A percentile compares a stretch with the other conserved stretches of the same genome.
phyloP scores from a whole-genome alignment of 768 basidiomycete species.

The Dentipellis fragilis region DNA sequence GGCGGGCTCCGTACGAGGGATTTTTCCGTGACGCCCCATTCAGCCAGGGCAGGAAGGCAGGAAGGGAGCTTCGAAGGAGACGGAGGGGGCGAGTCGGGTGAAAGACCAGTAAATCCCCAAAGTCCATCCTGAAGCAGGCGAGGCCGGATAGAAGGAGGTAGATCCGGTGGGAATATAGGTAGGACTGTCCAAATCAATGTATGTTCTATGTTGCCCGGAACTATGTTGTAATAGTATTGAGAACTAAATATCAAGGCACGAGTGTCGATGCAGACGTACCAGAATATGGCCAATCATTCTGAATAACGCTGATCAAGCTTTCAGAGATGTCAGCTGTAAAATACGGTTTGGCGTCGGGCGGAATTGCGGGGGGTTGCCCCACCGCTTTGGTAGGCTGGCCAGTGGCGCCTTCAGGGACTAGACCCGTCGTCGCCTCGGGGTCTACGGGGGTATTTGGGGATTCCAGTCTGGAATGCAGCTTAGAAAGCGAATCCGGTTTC shows the following conservation, averaged over 20 bases:
- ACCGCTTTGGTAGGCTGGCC: background rate
- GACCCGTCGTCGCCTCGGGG: background rate
- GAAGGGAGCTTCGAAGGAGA: slow-evolving; percentile 48
- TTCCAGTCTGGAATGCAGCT: slow-evolving; percentile 47
- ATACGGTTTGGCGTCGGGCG: slow-evolving; percentile 36
- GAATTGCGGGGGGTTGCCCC: slow-evolving; percentile 21
- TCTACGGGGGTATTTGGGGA: slow-evolving; percentile 1
- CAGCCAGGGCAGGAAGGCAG: slow-evolving; percentile 52
- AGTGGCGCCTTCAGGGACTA: background rate
- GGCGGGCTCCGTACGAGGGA: slow-evolving; percentile 42
- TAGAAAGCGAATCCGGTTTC: slow-evolving; percentile 49
- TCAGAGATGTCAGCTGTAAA: slow-evolving; percentile 56
- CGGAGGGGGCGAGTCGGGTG: slow-evolving; percentile 34
- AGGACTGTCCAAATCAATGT: slow-evolving; percentile 69
- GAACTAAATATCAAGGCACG: too few species aligned
- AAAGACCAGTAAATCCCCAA: slow-evolving; percentile 69
- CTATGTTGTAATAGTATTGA: slow-evolving; percentile 20
- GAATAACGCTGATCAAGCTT: slow-evolving; percentile 57
- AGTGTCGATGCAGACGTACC: slow-evolving; percentile 26
- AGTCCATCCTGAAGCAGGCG: slow-evolving; percentile 69
- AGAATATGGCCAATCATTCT: slow-evolving; percentile 87
- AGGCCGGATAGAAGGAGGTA: slow-evolving; percentile 39
- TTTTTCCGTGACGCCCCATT: slow-evolving; percentile 62
- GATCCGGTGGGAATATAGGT: slow-evolving; percentile 54
- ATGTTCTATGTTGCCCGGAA: slow-evolving; percentile 67